phyloP scores from a whole-genome alignment of 495 filamentous ascomycete species.

The Penicillium macrosclerotiorum region DNA sequence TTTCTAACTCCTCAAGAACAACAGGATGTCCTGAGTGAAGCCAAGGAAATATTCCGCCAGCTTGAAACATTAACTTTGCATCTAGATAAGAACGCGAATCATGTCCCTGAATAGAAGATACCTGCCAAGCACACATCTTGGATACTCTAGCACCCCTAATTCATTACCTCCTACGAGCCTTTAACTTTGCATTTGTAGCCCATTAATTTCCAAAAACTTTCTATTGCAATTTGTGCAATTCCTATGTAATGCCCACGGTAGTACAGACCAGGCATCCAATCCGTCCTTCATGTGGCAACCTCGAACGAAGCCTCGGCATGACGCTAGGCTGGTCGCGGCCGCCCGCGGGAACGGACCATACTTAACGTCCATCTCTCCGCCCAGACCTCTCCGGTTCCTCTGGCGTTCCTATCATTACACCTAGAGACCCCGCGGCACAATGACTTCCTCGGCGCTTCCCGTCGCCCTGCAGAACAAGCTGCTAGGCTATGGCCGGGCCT shows the following conservation, averaged over 20 bases:
- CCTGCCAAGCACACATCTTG: too few relatives aligned
- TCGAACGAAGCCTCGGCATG: slow-evolving; percentile 14
- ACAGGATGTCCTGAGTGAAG: slow-evolving; percentile 47
- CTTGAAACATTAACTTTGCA: slow-evolving; percentile 10
- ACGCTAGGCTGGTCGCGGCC: background rate
- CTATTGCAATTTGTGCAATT: too few relatives aligned
- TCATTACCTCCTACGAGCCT: too few relatives aligned
- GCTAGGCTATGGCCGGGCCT: slow-evolving; percentile 45
- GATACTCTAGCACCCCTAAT: too few relatives aligned
- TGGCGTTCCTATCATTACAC: slow-evolving; percentile 14
- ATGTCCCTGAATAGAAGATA: too few relatives aligned
- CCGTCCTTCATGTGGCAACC: slow-evolving; percentile 15
- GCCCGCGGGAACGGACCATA: slow-evolving; percentile 10
- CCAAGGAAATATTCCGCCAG: slow-evolving; percentile 38
- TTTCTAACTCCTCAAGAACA: slow-evolving; percentile 41
- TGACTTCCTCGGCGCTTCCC: slow-evolving; percentile 37
- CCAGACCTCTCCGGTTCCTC: slow-evolving; percentile 3
- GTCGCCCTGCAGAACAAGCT: slow-evolving; percentile 45
- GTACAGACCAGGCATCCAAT: too few relatives aligned
- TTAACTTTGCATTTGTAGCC: too few relatives aligned
- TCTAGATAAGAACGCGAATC: slow-evolving; percentile 10
- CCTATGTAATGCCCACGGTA: too few relatives aligned
- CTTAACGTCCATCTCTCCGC: slow-evolving; percentile 16
- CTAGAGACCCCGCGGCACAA: slow-evolving; percentile 18
- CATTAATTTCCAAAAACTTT: too few relatives aligned